Conservation (phyloP, 495 filamentous ascomycete species). For the Choiromyces venosus region DNA sequence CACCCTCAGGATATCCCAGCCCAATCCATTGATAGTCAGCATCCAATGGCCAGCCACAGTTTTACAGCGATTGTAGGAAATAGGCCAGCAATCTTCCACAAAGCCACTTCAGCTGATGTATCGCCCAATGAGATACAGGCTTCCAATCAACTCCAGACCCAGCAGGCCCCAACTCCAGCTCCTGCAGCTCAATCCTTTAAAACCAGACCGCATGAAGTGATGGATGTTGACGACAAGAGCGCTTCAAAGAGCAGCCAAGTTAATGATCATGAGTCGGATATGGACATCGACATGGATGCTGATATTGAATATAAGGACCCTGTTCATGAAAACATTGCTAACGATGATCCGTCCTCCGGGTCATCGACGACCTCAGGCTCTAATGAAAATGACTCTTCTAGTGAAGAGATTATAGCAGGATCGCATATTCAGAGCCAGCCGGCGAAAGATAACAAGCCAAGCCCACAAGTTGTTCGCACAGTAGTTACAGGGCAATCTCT, state of each 20-base stretch:
- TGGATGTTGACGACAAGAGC: slow-evolving; percentile 1
- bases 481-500: slow-evolving; percentile 1
- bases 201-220: background rate
- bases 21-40: background rate
- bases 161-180: background rate
- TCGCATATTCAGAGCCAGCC: background rate
- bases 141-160: background rate
- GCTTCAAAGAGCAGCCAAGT: background rate
- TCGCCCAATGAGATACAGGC: slow-evolving; percentile 2
- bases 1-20: background rate
- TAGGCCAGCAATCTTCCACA: background rate
- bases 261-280: background rate
- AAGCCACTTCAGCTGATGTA: background rate
- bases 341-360: background rate
- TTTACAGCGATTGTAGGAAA: background rate
- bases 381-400: background rate
- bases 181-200: background rate
- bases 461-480: background rate
- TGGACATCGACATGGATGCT: slow-evolving; percentile 3
- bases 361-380: background rate
- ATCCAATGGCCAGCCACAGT: background rate
- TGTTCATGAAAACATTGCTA: background rate
- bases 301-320: background rate
- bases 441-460: background rate
- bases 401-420: background rate